Evolutionary conservation across 305 asterid species (phyloP).

Genomic region (Withania somnifera): DNA sequence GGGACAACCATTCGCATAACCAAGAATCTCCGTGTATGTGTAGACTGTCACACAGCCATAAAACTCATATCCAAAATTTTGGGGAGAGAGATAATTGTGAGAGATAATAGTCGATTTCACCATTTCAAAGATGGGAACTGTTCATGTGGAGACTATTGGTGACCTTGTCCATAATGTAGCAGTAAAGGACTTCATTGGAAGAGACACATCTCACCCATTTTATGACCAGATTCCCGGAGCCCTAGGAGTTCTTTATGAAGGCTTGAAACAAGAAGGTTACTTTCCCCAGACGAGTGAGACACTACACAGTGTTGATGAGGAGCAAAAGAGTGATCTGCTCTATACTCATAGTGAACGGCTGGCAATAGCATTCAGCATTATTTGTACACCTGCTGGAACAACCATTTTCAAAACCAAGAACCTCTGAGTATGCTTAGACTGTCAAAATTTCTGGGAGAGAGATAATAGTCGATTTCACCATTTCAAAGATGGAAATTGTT

Average conservation of each 20-base stretch:
- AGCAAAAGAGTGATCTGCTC: slow-evolving; percentile 32
- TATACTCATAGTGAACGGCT: slow-evolving; percentile 49
- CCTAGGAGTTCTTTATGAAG: slow-evolving; percentile 19
- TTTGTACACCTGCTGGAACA: slow-evolving; percentile 42
- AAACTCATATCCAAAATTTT: slow-evolving; percentile 41
- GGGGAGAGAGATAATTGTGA: slow-evolving; percentile 44
- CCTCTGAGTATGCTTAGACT: slow-evolving; percentile 54
- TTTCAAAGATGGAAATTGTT: too few relatives aligned
- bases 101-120: slow-evolving; percentile 50
- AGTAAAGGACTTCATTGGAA: not conserved
- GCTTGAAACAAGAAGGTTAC: slow-evolving; percentile 41
- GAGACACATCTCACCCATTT: slow-evolving; percentile 55
- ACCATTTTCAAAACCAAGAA: slow-evolving; percentile 49
- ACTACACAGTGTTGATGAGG: slow-evolving; percentile 55
- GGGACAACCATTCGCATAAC: slow-evolving; percentile 44
- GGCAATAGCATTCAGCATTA: slow-evolving; percentile 48
- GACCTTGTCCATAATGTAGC: not conserved
- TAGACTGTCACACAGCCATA: slow-evolving; percentile 54
- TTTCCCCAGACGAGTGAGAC: slow-evolving; percentile 39
- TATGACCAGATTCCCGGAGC: slow-evolving; percentile 32
- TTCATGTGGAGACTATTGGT: slow-evolving; percentile 64
- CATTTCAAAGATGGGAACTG: slow-evolving; percentile 52
- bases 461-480: too few relatives aligned
- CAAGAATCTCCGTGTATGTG: slow-evolving; percentile 57
- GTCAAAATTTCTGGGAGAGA: slow-evolving; percentile 23